Conservation (phyloP, 106 monocot species). For the Xerophyta viscosa region DNA sequence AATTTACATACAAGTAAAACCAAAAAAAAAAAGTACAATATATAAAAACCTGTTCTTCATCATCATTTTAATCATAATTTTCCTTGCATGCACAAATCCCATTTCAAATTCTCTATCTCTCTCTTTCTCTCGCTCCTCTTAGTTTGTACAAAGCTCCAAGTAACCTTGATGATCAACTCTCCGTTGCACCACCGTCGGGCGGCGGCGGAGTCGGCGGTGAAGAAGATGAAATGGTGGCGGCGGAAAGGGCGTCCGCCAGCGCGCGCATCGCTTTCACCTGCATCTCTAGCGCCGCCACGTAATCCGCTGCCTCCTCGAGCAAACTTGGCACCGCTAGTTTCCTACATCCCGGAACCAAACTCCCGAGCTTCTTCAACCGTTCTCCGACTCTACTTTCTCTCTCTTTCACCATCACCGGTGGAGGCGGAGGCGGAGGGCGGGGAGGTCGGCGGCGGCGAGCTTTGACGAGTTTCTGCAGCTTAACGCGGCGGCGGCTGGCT, state of each 20-base stretch:
- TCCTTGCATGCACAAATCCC: too few species aligned
- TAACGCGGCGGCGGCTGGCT: slow-evolving; percentile 16
- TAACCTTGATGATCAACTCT: too few species aligned
- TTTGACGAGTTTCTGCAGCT: slow-evolving; percentile 17
- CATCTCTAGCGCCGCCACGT: slow-evolving; percentile 84
- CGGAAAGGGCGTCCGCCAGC: slow-evolving; percentile 50
- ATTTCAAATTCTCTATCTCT: too few species aligned
- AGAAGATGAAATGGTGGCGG: slow-evolving; percentile 6
- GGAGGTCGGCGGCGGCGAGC: slow-evolving; percentile 17
- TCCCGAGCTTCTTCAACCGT: slow-evolving; percentile 34
- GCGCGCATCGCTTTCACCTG: slow-evolving; percentile 80
- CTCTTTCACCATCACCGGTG: neutral
- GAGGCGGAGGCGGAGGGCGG: neutral
- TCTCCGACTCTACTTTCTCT: slow-evolving; percentile 40
- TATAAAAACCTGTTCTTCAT: too few species aligned
- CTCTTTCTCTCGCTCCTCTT: too few species aligned
- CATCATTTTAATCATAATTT: too few species aligned
- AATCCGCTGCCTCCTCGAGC: slow-evolving; percentile 75
- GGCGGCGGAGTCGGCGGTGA: neutral
- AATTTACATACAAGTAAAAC: too few species aligned
- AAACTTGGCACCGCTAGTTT: slow-evolving; percentile 34
- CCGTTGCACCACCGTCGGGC: neutral
- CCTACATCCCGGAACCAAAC: slow-evolving; percentile 62
- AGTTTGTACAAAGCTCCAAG: too few species aligned
- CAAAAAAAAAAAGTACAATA: too few species aligned